phyloP scores from a whole-genome alignment of 2,329 filamentous ascomycete species.

The Cladorrhinum sp. region DNA sequence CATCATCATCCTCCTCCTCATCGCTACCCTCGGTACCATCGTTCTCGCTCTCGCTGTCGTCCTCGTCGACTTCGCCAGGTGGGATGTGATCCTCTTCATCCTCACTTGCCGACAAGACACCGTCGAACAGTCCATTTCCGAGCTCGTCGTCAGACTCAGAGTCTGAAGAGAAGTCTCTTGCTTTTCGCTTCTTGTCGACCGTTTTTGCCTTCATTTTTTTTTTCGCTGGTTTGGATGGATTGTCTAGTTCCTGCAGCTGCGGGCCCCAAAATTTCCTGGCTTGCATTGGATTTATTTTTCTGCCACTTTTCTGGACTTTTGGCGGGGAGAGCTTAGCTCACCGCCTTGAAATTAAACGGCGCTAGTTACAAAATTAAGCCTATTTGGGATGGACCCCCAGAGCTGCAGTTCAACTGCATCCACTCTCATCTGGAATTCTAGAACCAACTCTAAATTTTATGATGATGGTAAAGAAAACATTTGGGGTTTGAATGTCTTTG shows the following conservation, averaged over 20 bases:
- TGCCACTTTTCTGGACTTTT: constrained; percentile 22
- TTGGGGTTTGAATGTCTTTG: neutral
- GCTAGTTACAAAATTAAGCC: constrained; percentile 8
- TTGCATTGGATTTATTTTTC: constrained; percentile 26
- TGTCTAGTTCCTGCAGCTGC: constrained; percentile 13
- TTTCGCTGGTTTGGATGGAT: constrained; percentile 11
- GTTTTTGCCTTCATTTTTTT: constrained; percentile 40
- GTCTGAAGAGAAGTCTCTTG: constrained; percentile 47
- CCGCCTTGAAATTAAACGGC: constrained; percentile 18
- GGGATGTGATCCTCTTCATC: constrained; percentile 56
- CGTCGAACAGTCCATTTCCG: constrained; percentile 51
- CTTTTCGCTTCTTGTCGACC: constrained; percentile 62
- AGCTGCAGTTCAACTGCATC: neutral
- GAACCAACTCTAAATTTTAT: too few species aligned
- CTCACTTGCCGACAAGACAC: constrained; percentile 55
- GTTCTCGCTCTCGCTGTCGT: constrained; percentile 39
- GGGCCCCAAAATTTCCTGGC: constrained; percentile 19
- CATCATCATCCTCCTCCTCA: constrained; percentile 39
- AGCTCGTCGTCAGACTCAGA: constrained; percentile 61
- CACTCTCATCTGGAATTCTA: neutral
- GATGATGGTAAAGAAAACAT: neutral
- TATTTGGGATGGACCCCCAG: neutral
- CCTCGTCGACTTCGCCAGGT: constrained; percentile 38
- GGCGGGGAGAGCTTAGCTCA: constrained; percentile 22
- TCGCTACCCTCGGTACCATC: constrained; percentile 33